phyloP scores from a whole-genome alignment of 176 grass and related monocot species.

The Calamus simplicifolius region DNA sequence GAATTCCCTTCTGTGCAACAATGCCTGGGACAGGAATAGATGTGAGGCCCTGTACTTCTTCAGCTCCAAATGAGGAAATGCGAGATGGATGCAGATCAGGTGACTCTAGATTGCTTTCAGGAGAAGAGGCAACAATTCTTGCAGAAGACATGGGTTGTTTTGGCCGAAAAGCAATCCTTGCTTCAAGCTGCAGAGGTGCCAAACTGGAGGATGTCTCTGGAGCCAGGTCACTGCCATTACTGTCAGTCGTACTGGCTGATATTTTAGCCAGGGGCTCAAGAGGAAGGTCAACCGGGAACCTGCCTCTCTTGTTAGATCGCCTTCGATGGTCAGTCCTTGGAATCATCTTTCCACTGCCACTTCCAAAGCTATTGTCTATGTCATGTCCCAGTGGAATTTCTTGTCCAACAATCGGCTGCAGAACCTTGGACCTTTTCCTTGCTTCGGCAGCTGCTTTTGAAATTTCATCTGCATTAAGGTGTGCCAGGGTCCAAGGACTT shows the following conservation, averaged over 20 bases:
- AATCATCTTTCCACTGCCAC: conserved; percentile 23
- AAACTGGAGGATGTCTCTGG: conserved; percentile 50
- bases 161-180: conserved; percentile 68
- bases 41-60: conserved; percentile 35
- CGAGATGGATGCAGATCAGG: conserved; percentile 82
- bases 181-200: conserved; percentile 86
- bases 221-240: conserved; percentile 31
- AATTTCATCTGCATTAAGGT: conserved; percentile 90
- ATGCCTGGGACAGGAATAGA: conserved; percentile 29
- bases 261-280: conserved; percentile 70
- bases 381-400: conserved; percentile 23
- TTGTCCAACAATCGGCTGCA: conserved; percentile 54
- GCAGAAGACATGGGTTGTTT: conserved; percentile 32
- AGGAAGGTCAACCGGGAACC: conserved; percentile 45
- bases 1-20: conserved; percentile 34
- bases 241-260: conserved; percentile 47
- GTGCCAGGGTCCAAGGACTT: conserved; percentile 86
- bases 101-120: conserved; percentile 77
- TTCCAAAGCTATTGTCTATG: conserved; percentile 21
- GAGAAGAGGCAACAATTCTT: conserved; percentile 50
- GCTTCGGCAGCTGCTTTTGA: conserved; percentile 80
- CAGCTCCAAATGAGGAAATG: conserved; percentile 54
- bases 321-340: conserved; percentile 29
- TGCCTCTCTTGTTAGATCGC: conserved; percentile 32
- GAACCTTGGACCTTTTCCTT: conserved; percentile 77